Evolutionary conservation across 257 asterid genomes (phyloP).

Genomic region (Solanum clarkiae): DNA sequence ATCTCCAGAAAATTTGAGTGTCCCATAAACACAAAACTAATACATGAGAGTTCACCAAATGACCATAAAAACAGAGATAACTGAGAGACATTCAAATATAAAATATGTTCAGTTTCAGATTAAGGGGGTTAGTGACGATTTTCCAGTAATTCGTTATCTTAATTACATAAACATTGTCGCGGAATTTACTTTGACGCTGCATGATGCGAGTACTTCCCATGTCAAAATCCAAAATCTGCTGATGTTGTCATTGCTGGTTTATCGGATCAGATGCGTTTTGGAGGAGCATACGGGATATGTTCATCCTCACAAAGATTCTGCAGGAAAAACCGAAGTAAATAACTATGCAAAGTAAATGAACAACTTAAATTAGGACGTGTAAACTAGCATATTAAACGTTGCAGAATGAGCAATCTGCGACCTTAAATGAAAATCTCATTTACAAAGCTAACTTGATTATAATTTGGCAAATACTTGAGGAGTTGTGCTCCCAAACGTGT

Average conservation of each 20-base stretch:
- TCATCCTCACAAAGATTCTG: slow-evolving; percentile 77
- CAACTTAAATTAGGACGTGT: neutral
- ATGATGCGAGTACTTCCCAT: neutral
- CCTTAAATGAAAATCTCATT: neutral
- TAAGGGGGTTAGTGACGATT: neutral
- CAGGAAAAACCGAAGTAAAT: slow-evolving; percentile 1
- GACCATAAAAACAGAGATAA: neutral
- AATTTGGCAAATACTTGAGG: neutral
- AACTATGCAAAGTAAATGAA: neutral
- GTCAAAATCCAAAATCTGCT: neutral
- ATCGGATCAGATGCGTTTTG: slow-evolving; percentile 41
- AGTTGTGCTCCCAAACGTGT: neutral
- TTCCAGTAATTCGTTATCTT: neutral
- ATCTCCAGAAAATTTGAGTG: neutral
- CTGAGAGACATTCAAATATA: neutral
- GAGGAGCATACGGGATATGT: slow-evolving; percentile 55
- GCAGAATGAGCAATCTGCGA: neutral
- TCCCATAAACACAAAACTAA: neutral
- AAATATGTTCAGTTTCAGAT: neutral
- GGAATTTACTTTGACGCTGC: neutral
- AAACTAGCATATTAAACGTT: neutral
- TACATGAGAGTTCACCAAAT: neutral
- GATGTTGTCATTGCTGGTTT: neutral
- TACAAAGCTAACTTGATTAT: neutral
- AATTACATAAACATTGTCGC: neutral